Percentiles rank a stretch among this genome's conserved stretches.
Evolutionary conservation across 1,284 basidiomycete species (phyloP).

Genomic region (Tylopilus sp.): DNA sequence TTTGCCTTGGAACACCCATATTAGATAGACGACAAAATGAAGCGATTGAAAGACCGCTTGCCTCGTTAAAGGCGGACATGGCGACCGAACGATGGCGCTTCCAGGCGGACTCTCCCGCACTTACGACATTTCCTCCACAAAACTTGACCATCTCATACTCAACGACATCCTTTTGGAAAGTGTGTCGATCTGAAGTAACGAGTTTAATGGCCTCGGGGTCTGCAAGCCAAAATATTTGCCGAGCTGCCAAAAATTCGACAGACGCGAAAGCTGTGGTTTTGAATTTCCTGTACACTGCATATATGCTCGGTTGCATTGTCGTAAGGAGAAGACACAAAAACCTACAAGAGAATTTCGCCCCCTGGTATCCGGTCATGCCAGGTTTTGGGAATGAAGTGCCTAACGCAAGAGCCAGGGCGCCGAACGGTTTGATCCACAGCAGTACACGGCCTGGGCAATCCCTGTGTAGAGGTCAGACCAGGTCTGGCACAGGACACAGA

Average conservation of each 20-base stretch:
- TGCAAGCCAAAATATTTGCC: conserved; percentile 38
- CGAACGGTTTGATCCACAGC: conserved; percentile 36
- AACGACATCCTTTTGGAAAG: conserved; percentile 37
- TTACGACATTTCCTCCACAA: conserved; percentile 23
- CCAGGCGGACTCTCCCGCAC: conserved; percentile 20
- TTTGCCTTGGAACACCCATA: conserved; percentile 34
- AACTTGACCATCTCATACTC: conserved; percentile 23
- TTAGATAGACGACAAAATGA: background rate
- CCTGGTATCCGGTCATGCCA: conserved; percentile 33
- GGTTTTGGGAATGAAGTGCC: conserved; percentile 35
- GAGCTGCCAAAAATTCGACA: conserved; percentile 28
- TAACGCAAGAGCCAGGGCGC: conserved; percentile 21
- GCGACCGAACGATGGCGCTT: conserved; percentile 27
- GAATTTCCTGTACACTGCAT: conserved; percentile 36
- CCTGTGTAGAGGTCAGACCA: conserved; percentile 6
- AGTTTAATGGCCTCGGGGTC: conserved; percentile 41
- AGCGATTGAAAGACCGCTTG: background rate
- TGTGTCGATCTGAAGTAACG: conserved; percentile 31
- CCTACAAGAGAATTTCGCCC: conserved; percentile 36
- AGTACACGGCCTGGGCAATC: conserved; percentile 19
- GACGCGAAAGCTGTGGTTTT: conserved; percentile 39
- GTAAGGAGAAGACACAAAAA: background rate
- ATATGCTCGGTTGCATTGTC: background rate
- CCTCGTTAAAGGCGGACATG: conserved; percentile 33
- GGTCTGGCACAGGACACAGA: background rate